Conservation (phyloP, 805 yeast species). For the Metschnikowia colocasiae region DNA sequence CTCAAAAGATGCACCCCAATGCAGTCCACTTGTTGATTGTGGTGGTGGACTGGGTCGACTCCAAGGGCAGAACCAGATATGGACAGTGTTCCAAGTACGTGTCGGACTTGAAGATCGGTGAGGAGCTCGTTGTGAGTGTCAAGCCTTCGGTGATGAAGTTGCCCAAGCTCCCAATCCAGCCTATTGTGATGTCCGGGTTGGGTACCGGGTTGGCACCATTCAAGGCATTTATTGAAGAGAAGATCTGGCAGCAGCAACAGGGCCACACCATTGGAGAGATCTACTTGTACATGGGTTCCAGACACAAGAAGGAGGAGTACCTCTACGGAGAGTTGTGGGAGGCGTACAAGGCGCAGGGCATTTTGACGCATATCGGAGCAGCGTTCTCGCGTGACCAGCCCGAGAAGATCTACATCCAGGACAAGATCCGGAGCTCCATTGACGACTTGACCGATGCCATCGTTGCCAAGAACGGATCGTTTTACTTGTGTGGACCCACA, state of each 20-base stretch:
- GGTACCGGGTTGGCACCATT: conserved; percentile 98
- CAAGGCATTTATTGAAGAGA: conserved; percentile 95
- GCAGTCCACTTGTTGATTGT: conserved; percentile 89
- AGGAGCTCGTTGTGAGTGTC: conserved; percentile 87
- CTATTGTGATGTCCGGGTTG: conserved; percentile 93
- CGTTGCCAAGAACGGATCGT: conserved; percentile 74
- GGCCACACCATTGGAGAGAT: conserved; percentile 88
- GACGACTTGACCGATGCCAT: conserved; percentile 74
- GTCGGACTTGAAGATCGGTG: conserved; percentile 73
- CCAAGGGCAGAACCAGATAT: conserved; percentile 76
- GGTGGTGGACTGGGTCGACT: conserved; percentile 93
- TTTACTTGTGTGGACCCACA: conserved; percentile 97
- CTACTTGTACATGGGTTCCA: conserved; percentile 84
- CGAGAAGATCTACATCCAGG: conserved; percentile 91
- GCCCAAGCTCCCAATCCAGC: conserved; percentile 82
- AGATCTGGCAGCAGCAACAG: conserved; percentile 86
- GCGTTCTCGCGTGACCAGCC: conserved; percentile 98
- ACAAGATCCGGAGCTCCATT: conserved; percentile 76
- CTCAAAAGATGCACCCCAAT: conserved; percentile 87
- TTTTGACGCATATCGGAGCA: conserved; percentile 92
- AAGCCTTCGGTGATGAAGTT: conserved; percentile 97
- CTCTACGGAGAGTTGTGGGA: conserved; percentile 97
- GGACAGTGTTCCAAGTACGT: conserved; percentile 94
- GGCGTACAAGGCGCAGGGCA: conserved; percentile 88
- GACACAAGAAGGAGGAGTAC: conserved; percentile 94